Evolutionary conservation across 2,329 filamentous ascomycete species (phyloP), one percentile per base, ranked within the genome.

Genomic region (Lachnellula hyalina): DNA sequence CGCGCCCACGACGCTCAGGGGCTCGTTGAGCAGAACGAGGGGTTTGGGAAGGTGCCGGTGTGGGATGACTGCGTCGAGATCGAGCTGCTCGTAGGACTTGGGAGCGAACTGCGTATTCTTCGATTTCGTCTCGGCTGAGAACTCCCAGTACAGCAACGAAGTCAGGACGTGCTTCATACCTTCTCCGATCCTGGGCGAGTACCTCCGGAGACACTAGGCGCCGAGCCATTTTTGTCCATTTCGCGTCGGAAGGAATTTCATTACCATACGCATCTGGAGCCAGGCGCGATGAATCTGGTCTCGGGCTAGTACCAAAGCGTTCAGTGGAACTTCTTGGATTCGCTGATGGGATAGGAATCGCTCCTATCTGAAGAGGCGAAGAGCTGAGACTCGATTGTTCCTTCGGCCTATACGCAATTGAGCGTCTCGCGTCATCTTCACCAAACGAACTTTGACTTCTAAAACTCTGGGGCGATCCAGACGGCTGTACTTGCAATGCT

Each of bases 111-210:
- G 81, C 81, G 53, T 75, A 79, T 6, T 77, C 72, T 19, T 72
- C 70, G 40, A 86, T 77, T 44, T 85, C 67, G 12, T 79, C 75
- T 1, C 73, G 74, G 2, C 72, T 72, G 2, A 85, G 71, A 14
- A 77, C 72, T 4, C 83, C 83, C 0, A 86, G 73, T 4, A 86
- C 70, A 12, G 82, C 83, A 2, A 85, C 81, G 55, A 81, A 85
- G 1, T 79, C 75, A 0, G 81, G 81, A 1, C 80, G 74, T 9
- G 82, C 82, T 66, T 85, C 82, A 61, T 83, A 85, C 9, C 82
- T 77, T 21, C 82, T 74, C 12, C 79, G 76, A 4, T 80, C 80
- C 42, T 75, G 71, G 40, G 77, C 73, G 3, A 85, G 71, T 0
- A 83, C 79, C 59, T 83, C 80, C 5, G 78, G 76, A n/a, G 80